Base-by-base conservation (phyloP, 805 yeast genomes). In the Candida tibetensis region DNA sequence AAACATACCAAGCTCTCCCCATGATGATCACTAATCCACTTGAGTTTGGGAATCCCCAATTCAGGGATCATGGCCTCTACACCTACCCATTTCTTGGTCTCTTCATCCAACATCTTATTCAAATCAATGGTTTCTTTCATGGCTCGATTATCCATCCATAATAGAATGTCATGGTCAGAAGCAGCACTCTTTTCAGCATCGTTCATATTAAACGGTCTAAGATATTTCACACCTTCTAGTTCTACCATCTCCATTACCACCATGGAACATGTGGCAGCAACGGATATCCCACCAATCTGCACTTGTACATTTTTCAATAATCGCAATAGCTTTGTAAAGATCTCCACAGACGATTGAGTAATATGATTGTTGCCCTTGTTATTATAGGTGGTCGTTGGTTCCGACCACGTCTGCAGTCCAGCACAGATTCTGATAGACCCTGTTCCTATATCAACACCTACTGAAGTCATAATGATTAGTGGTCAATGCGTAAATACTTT, bases 61-160 rank as follows among this genome's bases (percentile, higher is more conserved):
- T 79, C 84, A 1, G 80, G 76, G 4, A 76, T 64, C 25, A 77
- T 66, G 0, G 57, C 49, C 1, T 76, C 76, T 6, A 79, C 78
- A 34, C 70, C 50, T 1, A 45, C 41, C 30, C 57, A 45, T 5
- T 48, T 42, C 5, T 40, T 33, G 4, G 51, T 54, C 4, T 51
- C 51, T 6, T 34, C 23, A 19, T 50, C 48, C 3, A 66, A 49
- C 8, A 25, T 37, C 17, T 38, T 28, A 28, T 71, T 66, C 4
- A 74, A 41, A 15, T 43, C 34, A 2, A 30, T 17, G 10, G 69
- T 53, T 42, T 75, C 69, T 2, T 49, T 28, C 2, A 40, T 47
- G 2, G 79, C 61, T 18, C 77, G 58, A 14, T 66, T 60, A 47
- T 79, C 83, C 83, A 79, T 79, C 84, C 85, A 79, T 34, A 79